Percentiles rank a stretch among this genome's conserved stretches.
phyloP scores from a whole-genome alignment of 83 land plant genomes.

The Diphasiastrum complanatum region DNA sequence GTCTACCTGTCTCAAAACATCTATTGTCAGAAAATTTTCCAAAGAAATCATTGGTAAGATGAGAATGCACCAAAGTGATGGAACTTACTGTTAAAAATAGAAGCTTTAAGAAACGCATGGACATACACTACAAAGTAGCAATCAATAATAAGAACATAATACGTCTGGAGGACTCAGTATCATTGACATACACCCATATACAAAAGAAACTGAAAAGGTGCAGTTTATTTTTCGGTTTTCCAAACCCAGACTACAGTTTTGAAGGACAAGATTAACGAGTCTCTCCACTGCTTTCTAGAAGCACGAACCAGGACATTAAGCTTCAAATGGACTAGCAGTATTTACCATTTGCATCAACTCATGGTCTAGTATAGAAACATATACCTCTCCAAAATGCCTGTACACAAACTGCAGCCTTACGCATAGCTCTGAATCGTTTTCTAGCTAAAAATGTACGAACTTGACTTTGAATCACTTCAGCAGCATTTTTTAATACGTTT shows the following conservation, averaged over 20 bases:
- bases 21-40: background rate
- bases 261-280: background rate
- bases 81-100: too few relatives aligned
- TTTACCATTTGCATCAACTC: background rate
- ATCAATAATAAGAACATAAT: too few relatives aligned
- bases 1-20: slow-evolving; percentile 49
- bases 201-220: background rate
- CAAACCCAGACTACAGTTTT: background rate
- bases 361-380: background rate
- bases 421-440: slow-evolving; percentile 35
- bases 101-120: too few relatives aligned
- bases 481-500: slow-evolving; percentile 59
- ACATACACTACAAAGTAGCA: too few relatives aligned
- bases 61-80: too few relatives aligned
- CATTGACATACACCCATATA: background rate
- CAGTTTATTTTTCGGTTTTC: background rate
- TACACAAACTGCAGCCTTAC: slow-evolving; percentile 43
- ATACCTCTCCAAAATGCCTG: slow-evolving; percentile 64
- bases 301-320: background rate
- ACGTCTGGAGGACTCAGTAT: too few relatives aligned
- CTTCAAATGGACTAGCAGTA: background rate
- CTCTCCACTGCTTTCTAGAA: background rate
- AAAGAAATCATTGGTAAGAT: too few relatives aligned
- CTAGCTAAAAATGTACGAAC: slow-evolving; percentile 49
- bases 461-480: slow-evolving; percentile 46